These are phyloP conservation scores for Pythium grandisporangium DNA, from an alignment of 352 stramenopile genomes.

Conservation along the genomic window DNA sequence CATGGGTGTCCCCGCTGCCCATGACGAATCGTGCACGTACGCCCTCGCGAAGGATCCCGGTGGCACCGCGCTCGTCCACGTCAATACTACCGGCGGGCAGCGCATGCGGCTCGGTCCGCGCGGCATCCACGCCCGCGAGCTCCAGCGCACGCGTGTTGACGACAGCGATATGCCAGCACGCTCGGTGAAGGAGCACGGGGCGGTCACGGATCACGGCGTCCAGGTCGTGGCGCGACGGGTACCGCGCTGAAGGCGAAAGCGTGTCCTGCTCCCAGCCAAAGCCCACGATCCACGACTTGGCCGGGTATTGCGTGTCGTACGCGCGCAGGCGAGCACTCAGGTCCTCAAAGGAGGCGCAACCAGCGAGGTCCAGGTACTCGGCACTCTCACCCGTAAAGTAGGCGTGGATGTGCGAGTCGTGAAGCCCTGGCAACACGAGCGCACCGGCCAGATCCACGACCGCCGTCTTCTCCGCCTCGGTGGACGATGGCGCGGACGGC, in stretches of 20 bases:
- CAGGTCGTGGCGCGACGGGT: slow-evolving; percentile 67
- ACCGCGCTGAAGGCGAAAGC: slow-evolving; percentile 44
- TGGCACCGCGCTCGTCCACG: slow-evolving; percentile 48
- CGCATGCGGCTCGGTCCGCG: slow-evolving; percentile 13
- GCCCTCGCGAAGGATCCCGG: slow-evolving; percentile 61
- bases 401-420: slow-evolving; percentile 86
- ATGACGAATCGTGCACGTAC: slow-evolving; percentile 15
- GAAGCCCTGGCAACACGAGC: slow-evolving; percentile 78
- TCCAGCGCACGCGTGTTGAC: slow-evolving; percentile 83
- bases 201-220: slow-evolving; percentile 60
- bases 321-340: slow-evolving; percentile 33
- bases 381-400: slow-evolving; percentile 76
- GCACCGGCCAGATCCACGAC: slow-evolving; percentile 35
- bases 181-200: slow-evolving; percentile 79
- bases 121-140: slow-evolving; percentile 38
- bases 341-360: slow-evolving; percentile 66
- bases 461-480: no score
- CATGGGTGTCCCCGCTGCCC: neutral
- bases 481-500: neutral
- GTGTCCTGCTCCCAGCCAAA: slow-evolving; percentile 84
- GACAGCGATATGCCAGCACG: slow-evolving; percentile 84
- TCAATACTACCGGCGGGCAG: slow-evolving; percentile 47
- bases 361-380: slow-evolving; percentile 76
- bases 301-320: slow-evolving; percentile 52
- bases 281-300: slow-evolving; percentile 74